phyloP scores from a whole-genome alignment of 495 filamentous ascomycete species.

The Niebla homalea region DNA sequence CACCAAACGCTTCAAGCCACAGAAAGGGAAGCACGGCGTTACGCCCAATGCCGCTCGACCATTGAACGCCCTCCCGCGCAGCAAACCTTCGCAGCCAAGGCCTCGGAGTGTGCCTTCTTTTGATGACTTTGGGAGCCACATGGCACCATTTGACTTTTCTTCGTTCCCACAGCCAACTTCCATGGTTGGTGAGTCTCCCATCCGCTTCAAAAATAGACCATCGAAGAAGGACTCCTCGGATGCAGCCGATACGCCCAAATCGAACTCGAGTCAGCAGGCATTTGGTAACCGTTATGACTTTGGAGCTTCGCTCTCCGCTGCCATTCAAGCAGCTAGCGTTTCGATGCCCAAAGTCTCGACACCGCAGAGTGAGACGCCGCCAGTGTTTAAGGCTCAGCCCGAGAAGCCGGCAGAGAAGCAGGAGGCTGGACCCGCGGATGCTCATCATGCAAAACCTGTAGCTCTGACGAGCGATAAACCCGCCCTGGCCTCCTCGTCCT shows the following conservation, averaged over 20 bases:
- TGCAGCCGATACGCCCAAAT: constrained; percentile 36
- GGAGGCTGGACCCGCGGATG: not conserved
- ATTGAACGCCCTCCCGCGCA: constrained; percentile 55
- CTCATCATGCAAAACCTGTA: constrained; percentile 28
- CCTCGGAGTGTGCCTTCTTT: constrained; percentile 53
- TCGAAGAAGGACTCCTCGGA: constrained; percentile 24
- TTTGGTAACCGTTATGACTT: constrained; percentile 94
- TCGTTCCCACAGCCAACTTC: constrained; percentile 40
- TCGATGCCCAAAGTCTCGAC: not conserved
- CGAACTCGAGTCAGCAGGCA: constrained; percentile 55
- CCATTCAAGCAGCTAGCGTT: constrained; percentile 40
- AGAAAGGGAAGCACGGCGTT: constrained; percentile 39
- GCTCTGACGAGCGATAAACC: constrained; percentile 46
- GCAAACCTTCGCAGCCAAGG: constrained; percentile 44
- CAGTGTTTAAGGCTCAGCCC: not conserved
- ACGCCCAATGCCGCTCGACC: constrained; percentile 42
- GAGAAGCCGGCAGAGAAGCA: not conserved
- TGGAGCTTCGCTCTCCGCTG: constrained; percentile 69
- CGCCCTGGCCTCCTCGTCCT: constrained; percentile 65
- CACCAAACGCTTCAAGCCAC: constrained; percentile 52
- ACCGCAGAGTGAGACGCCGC: not conserved
- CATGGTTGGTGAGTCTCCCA: constrained; percentile 20
- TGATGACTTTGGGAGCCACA: constrained; percentile 52
- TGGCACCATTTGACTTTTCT: constrained; percentile 37
- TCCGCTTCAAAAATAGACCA: constrained; percentile 35